Evolutionary conservation across 495 filamentous ascomycete genomes (phyloP), one percentile per base, ranked within the genome.

Genomic region (Penicillium odoratum): DNA sequence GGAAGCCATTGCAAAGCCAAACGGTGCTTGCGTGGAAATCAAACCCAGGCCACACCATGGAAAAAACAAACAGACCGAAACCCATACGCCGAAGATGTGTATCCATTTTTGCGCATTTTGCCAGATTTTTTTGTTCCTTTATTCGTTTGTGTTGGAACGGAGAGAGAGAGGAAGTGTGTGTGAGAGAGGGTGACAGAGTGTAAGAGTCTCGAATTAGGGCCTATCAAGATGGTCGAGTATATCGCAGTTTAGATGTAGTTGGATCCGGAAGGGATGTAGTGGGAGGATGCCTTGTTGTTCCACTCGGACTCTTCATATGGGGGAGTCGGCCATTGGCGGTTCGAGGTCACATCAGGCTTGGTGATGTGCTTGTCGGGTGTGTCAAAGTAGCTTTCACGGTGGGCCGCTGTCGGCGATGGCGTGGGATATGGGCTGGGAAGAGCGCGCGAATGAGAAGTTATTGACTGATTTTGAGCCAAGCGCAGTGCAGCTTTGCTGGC

Each of bases 251-350:
- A 83, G 58, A 74, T 71, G 61, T 73, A 81, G 38, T 71, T 73
- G 49, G 77, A 69, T 48, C 85, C 84, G 42, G 84, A 85, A 49
- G 88, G 78, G 71, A 90, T 89, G 74, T 87, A 90, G 5, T 88
- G 85, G 26, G 61, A 29, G 28, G 89, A 80, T 18, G 88, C 86
- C 43, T 91, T 85, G n/a, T 86, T 85, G 30, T 85, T 89, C 92
- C 90, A 97, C 69, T 93, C 94, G 57, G 86, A 84, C 65, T 95
- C 93, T 54, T 89, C 87, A 64, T 96, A 95, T 29, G 94, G 94
- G 40, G 95, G 95, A n/a, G 94, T 98, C 28, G 93, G 93, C 89
- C 91, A 96, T 71, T 93, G 91, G 45, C 88, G 82, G 56, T 82
- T 80, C 1, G 71, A 68, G 43, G 67, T 80, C 29, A 80, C 71